Evolutionary conservation across 768 basidiomycete species (phyloP).

Genomic region (Russula abietina): DNA sequence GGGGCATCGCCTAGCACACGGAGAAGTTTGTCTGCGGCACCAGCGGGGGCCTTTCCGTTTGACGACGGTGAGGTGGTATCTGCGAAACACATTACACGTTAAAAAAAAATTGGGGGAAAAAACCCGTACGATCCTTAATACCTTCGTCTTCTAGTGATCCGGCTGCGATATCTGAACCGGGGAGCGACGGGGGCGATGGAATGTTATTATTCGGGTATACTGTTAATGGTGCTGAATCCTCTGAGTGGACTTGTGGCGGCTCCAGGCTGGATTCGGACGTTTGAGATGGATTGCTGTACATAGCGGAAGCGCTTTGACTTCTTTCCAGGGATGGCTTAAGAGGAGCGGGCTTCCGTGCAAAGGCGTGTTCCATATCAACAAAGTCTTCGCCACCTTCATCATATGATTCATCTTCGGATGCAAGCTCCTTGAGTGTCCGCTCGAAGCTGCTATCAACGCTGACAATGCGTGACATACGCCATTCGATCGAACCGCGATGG

Average conservation of each 20-base stretch:
- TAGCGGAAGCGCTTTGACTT: conserved; percentile 18
- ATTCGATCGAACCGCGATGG: conserved; percentile 70
- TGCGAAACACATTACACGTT: not conserved
- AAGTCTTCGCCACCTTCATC: conserved; percentile 46
- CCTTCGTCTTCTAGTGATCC: conserved; percentile 27
- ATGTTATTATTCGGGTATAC: conserved; percentile 13
- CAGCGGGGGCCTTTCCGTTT: conserved; percentile 28
- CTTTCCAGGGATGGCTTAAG: conserved; percentile 5
- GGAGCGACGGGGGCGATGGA: conserved; percentile 1
- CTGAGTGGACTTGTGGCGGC: conserved; percentile 11
- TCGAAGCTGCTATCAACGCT: conserved; percentile 46
- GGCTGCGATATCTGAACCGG: conserved; percentile 17
- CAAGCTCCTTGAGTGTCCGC: conserved; percentile 32
- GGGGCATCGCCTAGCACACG: conserved; percentile 61
- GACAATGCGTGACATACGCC: conserved; percentile 68
- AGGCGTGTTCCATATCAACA: conserved; percentile 52
- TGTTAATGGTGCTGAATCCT: conserved; percentile 12
- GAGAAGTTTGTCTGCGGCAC: conserved; percentile 48
- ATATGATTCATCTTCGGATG: conserved; percentile 31
- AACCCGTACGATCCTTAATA: conserved; percentile 2
- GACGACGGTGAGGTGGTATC: conserved; percentile 9
- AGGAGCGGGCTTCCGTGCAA: conserved; percentile 33
- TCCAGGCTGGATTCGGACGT: conserved; percentile 31
- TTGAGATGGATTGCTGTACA: conserved; percentile 29
- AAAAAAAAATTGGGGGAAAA: not conserved